phyloP scores from a whole-genome alignment of 2,329 filamentous ascomycete species.

The Cladophialophora immunda region DNA sequence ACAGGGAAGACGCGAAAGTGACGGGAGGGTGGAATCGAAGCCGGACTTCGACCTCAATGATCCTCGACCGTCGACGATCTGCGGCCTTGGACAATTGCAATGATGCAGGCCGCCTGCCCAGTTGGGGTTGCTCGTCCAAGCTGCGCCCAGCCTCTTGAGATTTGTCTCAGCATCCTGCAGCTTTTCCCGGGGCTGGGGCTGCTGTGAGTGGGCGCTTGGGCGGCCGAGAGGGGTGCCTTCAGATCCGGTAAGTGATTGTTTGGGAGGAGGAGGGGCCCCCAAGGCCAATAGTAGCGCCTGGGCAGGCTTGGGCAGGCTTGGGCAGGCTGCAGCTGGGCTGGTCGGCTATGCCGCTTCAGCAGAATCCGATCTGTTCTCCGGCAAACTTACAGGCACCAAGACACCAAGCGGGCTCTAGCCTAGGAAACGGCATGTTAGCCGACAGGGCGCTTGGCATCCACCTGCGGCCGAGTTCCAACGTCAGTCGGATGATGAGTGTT shows the following conservation, averaged over 20 bases:
- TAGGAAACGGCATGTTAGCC: slow-evolving; percentile 14
- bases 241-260: slow-evolving; percentile 2
- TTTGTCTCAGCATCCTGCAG: slow-evolving; percentile 7
- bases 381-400: too few species aligned
- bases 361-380: slow-evolving; percentile 7
- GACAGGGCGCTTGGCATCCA: slow-evolving; percentile 10
- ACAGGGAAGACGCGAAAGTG: not conserved
- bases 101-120: not conserved
- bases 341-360: not conserved
- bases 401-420: not conserved
- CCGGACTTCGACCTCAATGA: slow-evolving; percentile 3
- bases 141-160: not conserved
- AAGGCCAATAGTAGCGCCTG: too few species aligned
- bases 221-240: not conserved
- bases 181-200: not conserved
- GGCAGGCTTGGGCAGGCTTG: not conserved
- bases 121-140: not conserved
- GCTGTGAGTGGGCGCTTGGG: not conserved
- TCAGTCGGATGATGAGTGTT: slow-evolving; percentile 5
- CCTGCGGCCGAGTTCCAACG: not conserved
- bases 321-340: not conserved
- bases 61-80: not conserved
- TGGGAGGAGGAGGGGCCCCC: not conserved
- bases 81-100: not conserved
- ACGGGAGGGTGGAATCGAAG: not conserved